phyloP scores from a whole-genome alignment of 192 early-diverging fungal species.

The Coemansia sp. region DNA sequence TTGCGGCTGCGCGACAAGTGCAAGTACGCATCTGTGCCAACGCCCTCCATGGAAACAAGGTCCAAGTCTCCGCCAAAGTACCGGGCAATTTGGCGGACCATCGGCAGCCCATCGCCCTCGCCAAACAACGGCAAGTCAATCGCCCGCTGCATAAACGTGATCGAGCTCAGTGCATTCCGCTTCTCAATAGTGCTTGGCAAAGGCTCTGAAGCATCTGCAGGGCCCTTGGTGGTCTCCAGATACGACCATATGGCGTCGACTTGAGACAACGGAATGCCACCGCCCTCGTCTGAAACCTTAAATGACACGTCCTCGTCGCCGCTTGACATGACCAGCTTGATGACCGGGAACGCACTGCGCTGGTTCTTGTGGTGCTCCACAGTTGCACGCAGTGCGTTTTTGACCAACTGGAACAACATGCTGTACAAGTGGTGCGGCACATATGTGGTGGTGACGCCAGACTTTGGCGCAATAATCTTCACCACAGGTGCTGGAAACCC shows the following conservation, averaged over 20 bases:
- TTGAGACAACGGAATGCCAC: constrained; percentile 61
- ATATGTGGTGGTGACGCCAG: constrained; percentile 57
- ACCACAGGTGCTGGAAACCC: constrained; percentile 53
- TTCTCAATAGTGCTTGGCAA: constrained; percentile 14
- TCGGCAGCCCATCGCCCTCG: constrained; percentile 49
- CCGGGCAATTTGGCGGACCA: constrained; percentile 59
- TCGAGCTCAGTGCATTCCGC: constrained; percentile 25
- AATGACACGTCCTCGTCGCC: constrained; percentile 66
- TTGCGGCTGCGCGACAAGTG: constrained; percentile 51
- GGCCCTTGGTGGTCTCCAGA: constrained; percentile 33
- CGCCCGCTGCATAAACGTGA: constrained; percentile 37
- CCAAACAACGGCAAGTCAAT: constrained; percentile 45
- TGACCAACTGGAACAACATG: constrained; percentile 62
- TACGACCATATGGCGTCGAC: constrained; percentile 62
- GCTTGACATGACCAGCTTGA: constrained; percentile 57
- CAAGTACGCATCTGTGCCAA: constrained; percentile 63
- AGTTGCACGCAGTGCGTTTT: constrained; percentile 60
- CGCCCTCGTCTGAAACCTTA: constrained; percentile 65
- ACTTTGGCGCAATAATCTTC: constrained; percentile 49
- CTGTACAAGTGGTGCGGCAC: constrained; percentile 60
- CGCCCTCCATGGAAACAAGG: constrained; percentile 66
- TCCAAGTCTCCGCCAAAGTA: constrained; percentile 69
- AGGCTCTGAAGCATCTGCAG: not conserved
- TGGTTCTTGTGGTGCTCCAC: constrained; percentile 46
- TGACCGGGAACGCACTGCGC: constrained; percentile 39